phyloP scores from a whole-genome alignment of 495 filamentous ascomycete species.

The Penicillium pancosmium region DNA sequence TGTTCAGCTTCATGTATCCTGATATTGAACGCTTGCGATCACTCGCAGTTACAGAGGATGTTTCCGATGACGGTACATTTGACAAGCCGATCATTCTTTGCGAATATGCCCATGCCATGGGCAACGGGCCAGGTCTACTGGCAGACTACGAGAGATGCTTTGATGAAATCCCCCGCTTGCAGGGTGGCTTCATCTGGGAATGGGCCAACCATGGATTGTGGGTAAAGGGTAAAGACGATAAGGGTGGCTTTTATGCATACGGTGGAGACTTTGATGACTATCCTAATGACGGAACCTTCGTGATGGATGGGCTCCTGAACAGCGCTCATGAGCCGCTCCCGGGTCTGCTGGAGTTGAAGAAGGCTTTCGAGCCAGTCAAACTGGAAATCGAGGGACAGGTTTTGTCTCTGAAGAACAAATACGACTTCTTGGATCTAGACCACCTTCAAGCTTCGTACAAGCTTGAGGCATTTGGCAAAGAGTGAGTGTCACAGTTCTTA shows the following conservation, averaged over 20 bases:
- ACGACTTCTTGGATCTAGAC: conserved; percentile 55
- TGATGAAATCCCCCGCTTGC: conserved; percentile 55
- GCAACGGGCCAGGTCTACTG: conserved; percentile 68
- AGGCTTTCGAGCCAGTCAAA: conserved; percentile 60
- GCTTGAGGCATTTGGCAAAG: conserved; percentile 25
- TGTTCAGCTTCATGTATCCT: conserved; percentile 70
- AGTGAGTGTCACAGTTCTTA: conserved; percentile 1
- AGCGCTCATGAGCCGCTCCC: conserved; percentile 61
- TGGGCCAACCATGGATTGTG: conserved; percentile 72
- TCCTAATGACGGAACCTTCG: conserved; percentile 66
- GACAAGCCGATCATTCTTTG: conserved; percentile 64
- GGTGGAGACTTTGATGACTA: conserved; percentile 69
- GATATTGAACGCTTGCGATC: conserved; percentile 51
- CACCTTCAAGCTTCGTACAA: conserved; percentile 40
- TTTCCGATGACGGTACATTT: conserved; percentile 44
- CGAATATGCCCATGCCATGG: conserved; percentile 73
- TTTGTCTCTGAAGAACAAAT: conserved; percentile 47
- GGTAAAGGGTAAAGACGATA: conserved; percentile 16
- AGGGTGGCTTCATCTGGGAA: conserved; percentile 75
- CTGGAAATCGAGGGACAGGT: neutral
- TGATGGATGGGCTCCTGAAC: conserved; percentile 65
- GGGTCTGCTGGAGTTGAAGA: conserved; percentile 62
- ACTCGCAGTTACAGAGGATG: conserved; percentile 24
- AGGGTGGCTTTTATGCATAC: conserved; percentile 53
- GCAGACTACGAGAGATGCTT: conserved; percentile 67